Evolutionary conservation across 306 rosid genomes (phyloP), one percentile per base, ranked within the genome.

Genomic region (Biancaea sappan): DNA sequence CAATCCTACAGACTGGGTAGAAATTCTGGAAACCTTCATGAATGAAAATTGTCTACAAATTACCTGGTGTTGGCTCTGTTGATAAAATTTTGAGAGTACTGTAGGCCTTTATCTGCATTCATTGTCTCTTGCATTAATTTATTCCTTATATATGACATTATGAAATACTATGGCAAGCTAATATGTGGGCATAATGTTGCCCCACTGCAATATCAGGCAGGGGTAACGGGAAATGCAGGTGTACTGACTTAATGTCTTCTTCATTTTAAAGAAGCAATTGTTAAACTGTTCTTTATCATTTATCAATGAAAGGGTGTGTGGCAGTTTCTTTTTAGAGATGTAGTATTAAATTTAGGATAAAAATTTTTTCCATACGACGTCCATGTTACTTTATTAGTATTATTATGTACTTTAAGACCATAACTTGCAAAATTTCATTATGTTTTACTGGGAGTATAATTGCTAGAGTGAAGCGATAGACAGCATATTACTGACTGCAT

Each of bases 101-200:
- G 40, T 34, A 51, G 40, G 28, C 53, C 61, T 77, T 43, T 77
- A 72, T 60, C 60, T 72, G 48, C 60, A 8, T 72, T 34, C n/a
- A n/a, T 2, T 32, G 18, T 3, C 47, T 70, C 24, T 69, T 62
- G 50, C 43, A 53, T 72, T 54, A 47, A 41, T 54, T 70, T 63
- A 35, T 62, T 63, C 22, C 28, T 70, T 13, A 67, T 28, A 47
- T 47, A 58, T 31, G 18, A 53, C 22, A 54, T 15, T 71, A 5
- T 35, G 50, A 72, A 66, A 56, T 50, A 71, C 72, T 51, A 60
- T 65, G 29, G 67, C 70, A 63, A 63, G 63, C n/a, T 62, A 53
- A 29, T 24, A 69, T 60, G 79, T 2, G 62, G 62, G 72, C 37
- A 41, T 41, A 47, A 48, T 16, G 37, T 52, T 31, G 25, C 16